Percentiles rank a stretch among this genome's conserved stretches.
phyloP scores from a whole-genome alignment of 164 flowering plant genomes.

The Warburgia ugandensis region DNA sequence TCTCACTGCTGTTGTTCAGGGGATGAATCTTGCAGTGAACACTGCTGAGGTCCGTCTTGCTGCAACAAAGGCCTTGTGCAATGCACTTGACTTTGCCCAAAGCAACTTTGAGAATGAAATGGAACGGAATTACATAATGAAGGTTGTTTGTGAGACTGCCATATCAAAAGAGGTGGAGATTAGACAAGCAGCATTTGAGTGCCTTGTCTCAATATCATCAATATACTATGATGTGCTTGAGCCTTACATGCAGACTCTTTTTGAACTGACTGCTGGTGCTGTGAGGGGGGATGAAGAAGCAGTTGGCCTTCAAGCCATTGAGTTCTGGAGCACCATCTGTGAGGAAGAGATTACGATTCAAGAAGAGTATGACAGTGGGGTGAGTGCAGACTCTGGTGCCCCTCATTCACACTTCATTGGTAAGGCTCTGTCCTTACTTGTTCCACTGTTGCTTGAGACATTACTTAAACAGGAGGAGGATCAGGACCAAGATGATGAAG shows the following conservation, averaged over 20 bases:
- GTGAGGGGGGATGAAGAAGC: constrained; percentile 65
- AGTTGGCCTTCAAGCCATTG: constrained; percentile 87
- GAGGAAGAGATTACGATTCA: constrained; percentile 77
- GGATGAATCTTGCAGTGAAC: constrained; percentile 59
- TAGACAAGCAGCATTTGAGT: constrained; percentile 76
- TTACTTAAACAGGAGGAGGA: constrained; percentile 79
- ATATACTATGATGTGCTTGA: constrained; percentile 63
- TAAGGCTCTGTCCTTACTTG: constrained; percentile 57
- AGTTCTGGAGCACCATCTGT: constrained; percentile 85
- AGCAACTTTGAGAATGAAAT: constrained; percentile 76
- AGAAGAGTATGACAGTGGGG: constrained; percentile 35
- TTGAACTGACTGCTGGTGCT: constrained; percentile 66
- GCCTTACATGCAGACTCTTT: constrained; percentile 69
- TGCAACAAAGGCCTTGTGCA: constrained; percentile 62
- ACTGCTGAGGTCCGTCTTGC: constrained; percentile 70
- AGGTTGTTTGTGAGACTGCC: constrained; percentile 69
- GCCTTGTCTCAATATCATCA: constrained; percentile 74
- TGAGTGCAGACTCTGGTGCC: constrained; percentile 37
- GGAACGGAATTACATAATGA: constrained; percentile 80
- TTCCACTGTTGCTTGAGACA: constrained; percentile 71
- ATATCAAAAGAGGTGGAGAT: constrained; percentile 50
- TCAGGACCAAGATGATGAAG: constrained; percentile 70
- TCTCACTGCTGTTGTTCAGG: constrained; percentile 85
- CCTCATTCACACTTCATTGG: constrained; percentile 56
- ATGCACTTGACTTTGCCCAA: constrained; percentile 82